Base-by-base conservation (phyloP, 2,329 filamentous ascomycete genomes). In the Cladophialophora bantiana region DNA sequence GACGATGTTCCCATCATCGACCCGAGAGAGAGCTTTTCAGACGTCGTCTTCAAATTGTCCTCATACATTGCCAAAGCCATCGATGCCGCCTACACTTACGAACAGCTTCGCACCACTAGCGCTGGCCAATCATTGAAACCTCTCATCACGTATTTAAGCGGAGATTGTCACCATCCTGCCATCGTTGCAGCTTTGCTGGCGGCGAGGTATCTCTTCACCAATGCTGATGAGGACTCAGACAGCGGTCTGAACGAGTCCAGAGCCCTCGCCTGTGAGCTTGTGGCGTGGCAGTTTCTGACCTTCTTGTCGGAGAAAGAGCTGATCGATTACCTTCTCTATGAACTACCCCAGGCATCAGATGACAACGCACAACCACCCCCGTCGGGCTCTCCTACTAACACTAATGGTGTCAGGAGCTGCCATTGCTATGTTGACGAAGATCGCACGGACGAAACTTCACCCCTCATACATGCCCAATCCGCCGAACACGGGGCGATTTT, bases 271-370 rank as follows among this genome's bases (percentile, higher is more conserved):
- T 88, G 86, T 72, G 86, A 89, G 75, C 83, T 86, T 64, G 83
- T 88, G 7, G 86, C 86, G n/a, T 88, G 86, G 85, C 83, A 86
- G 59, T 88, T 87, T 65, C 76, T 88, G 31, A 83, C 83, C 34
- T 83, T 83, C 67, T 75, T 88, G 52, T 83, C 84, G 10, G 82
- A 86, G 62, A 77, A 81, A 35, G 86, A 89, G 65, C 81, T 83
- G 7, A 87, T 89, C 48, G 84, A 87, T 56, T 84, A 81, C 62
- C 77, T 88, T 34, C 79, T 88, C 7, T 81, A 82, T 60, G 86
- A 88, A 71, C 78, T 88, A 34, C 79, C 81, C 45, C 38, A 68
- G 20, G 38, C 53, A 34, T 55, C 64, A 31, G 56, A 68, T 5
- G 54, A 66, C 12, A 26, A 35, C 12, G 40, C 45, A 12, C 7